Evolutionary conservation across 163 green algal species (phyloP).

Genomic region (Chlorella variabilis): DNA sequence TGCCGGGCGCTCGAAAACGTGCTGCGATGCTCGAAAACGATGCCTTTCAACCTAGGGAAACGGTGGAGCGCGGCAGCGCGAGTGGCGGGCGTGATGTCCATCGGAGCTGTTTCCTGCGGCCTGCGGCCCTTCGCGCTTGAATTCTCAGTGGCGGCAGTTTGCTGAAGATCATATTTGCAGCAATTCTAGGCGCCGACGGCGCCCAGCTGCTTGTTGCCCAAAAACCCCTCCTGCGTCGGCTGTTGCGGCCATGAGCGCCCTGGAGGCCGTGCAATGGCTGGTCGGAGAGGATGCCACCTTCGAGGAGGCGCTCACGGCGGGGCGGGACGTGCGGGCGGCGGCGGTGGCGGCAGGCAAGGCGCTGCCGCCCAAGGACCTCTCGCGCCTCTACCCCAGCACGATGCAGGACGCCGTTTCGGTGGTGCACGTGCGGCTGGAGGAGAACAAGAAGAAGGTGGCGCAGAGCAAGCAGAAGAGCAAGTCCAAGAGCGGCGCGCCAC

Average conservation of each 20-base stretch:
- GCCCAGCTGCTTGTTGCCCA: no score
- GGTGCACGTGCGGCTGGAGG: conserved; percentile 63
- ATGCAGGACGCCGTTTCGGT: conserved; percentile 62
- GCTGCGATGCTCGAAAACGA: no score
- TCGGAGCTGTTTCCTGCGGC: no score
- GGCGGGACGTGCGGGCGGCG: conserved; percentile 44
- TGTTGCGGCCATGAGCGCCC: neutral
- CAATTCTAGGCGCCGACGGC: no score
- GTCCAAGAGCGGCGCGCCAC: conserved; percentile 44
- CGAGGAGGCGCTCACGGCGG: conserved; percentile 44
- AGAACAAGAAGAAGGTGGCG: conserved; percentile 52
- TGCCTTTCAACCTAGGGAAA: no score
- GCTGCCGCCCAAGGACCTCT: conserved; percentile 38
- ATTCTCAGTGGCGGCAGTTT: no score
- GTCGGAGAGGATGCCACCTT: conserved; percentile 20
- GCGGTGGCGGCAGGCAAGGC: neutral
- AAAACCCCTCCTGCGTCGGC: no score
- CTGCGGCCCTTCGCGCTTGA: no score
- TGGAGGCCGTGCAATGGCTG: neutral
- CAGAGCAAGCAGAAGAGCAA: conserved; percentile 53
- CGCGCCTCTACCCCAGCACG: conserved; percentile 46
- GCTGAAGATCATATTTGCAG: no score
- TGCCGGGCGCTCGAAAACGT: no score
- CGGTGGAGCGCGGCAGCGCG: no score
- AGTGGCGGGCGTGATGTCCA: no score